Conservation (phyloP, 306 rosid genomes). For the Pyrus betulifolia region DNA sequence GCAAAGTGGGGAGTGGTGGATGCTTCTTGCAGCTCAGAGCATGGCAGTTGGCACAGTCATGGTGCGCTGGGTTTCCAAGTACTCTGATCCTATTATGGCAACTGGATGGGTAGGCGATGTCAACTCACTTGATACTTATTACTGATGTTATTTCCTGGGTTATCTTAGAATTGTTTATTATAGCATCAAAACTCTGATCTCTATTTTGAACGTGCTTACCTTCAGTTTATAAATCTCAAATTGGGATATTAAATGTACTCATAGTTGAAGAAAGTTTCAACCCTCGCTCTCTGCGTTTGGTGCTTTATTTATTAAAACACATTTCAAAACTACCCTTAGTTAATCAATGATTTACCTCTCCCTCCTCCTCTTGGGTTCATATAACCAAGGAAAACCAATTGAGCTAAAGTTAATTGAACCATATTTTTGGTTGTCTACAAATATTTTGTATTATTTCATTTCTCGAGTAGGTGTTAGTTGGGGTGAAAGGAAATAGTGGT, state of each 20-base stretch:
- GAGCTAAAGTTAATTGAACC: not conserved
- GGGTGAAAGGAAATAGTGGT: not conserved
- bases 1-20: constrained; percentile 99
- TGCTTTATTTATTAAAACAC: not conserved
- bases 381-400: not conserved
- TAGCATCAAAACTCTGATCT: not conserved
- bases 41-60: constrained; percentile 97
- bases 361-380: not conserved
- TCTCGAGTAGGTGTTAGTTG: too few relatives aligned
- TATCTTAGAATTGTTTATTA: constrained; percentile 4
- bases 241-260: not conserved
- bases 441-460: too few relatives aligned
- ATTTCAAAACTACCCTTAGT: not conserved
- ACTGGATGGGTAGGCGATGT: constrained; percentile 82
- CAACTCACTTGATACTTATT: constrained; percentile 2
- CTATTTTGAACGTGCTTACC: not conserved
- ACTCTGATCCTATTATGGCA: constrained; percentile 93
- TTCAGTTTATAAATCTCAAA: not conserved
- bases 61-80: constrained; percentile 98
- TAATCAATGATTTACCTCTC: not conserved
- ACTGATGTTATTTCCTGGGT: not conserved
- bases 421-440: not conserved
- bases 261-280: not conserved
- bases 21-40: constrained; percentile 99
- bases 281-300: not conserved